These are phyloP conservation scores for Backusella sp. DNA, from an alignment of 192 early-diverging fungal genomes.

Conservation along the genomic window DNA sequence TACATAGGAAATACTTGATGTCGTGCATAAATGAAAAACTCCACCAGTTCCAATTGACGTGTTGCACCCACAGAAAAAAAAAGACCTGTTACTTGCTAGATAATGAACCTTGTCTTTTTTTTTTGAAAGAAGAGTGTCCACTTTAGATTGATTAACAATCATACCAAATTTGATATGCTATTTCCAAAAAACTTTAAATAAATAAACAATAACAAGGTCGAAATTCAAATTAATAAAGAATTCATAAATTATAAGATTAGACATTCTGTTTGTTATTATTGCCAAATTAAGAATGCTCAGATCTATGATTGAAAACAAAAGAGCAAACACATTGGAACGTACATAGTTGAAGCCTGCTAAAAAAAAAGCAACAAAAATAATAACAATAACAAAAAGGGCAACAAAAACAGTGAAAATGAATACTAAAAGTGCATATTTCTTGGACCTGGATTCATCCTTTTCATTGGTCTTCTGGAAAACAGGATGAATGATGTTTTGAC, in stretches of 20 bases:
- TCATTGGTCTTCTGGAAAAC: background rate
- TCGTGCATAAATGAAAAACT: background rate
- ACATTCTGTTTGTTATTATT: background rate
- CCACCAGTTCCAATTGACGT: background rate
- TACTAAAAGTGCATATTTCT: background rate
- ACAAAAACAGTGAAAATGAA: background rate
- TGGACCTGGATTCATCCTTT: background rate
- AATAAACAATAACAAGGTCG: slow-evolving; percentile 1
- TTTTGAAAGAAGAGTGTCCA: background rate
- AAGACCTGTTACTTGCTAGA: background rate
- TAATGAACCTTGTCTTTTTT: background rate
- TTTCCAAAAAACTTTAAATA: background rate
- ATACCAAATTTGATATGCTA: background rate
- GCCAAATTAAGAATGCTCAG: background rate
- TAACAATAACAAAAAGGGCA: too few species aligned
- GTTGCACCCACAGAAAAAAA: background rate
- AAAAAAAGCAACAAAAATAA: background rate
- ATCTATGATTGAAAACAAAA: background rate
- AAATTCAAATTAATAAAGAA: background rate
- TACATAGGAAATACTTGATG: background rate
- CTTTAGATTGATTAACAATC: background rate
- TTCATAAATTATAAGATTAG: background rate
- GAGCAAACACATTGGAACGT: background rate
- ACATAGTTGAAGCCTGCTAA: background rate
- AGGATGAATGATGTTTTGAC: background rate